A percentile compares a stretch with the other conserved stretches of the same genome.
phyloP scores from a whole-genome alignment of 768 basidiomycete genomes.

The Tylopilus sp. region DNA sequence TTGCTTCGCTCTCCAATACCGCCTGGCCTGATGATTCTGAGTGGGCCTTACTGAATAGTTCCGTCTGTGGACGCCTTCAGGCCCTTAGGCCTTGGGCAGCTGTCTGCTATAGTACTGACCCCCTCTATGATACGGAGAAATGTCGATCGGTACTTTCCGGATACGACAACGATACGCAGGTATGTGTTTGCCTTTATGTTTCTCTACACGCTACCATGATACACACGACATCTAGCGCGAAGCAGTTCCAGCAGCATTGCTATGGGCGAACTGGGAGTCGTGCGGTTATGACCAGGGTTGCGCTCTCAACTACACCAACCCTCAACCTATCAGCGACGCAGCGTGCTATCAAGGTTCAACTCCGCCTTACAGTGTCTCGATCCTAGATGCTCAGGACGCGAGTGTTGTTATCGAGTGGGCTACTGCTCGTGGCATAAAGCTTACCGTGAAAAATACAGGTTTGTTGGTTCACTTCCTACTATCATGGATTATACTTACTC shows the following conservation, averaged over 20 bases:
- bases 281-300: slow-evolving; percentile 19
- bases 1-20: slow-evolving; percentile 1
- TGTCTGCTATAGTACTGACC: slow-evolving; percentile 19
- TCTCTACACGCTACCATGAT: neutral
- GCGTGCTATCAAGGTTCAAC: slow-evolving; percentile 20
- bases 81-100: slow-evolving; percentile 22
- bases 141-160: slow-evolving; percentile 12
- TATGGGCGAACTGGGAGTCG: slow-evolving; percentile 24
- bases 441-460: slow-evolving; percentile 26
- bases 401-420: slow-evolving; percentile 21
- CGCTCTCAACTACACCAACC: slow-evolving; percentile 16
- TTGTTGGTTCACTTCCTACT: neutral
- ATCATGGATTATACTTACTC: neutral
- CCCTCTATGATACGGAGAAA: slow-evolving; percentile 11
- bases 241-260: slow-evolving; percentile 13
- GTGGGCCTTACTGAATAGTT: slow-evolving; percentile 14
- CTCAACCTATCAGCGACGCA: slow-evolving; percentile 10
- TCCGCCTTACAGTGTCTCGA: slow-evolving; percentile 19
- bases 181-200: neutral
- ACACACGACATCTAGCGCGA: slow-evolving; percentile 13
- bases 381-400: slow-evolving; percentile 18
- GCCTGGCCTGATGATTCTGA: slow-evolving; percentile 7
- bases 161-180: slow-evolving; percentile 17
- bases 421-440: slow-evolving; percentile 14
- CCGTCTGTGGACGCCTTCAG: slow-evolving; percentile 17